These are phyloP conservation scores for Raddia distichophylla DNA, from an alignment of 176 grass and related monocot genomes.

Conservation along the genomic window DNA sequence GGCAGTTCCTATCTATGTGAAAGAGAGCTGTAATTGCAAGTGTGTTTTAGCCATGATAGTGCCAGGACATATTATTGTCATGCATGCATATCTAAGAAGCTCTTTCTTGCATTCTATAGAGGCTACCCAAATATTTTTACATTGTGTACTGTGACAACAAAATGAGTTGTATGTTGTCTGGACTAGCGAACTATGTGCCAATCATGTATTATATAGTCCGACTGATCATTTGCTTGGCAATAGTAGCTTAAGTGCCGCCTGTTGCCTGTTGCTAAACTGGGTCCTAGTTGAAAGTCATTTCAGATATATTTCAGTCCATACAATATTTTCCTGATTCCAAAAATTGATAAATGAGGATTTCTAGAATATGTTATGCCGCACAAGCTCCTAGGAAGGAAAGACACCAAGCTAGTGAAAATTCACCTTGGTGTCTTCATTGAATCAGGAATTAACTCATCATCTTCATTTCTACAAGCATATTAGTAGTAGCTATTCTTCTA, in stretches of 20 bases:
- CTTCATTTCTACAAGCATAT: not conserved
- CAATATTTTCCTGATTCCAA: not conserved
- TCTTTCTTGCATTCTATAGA: slow-evolving; percentile 10
- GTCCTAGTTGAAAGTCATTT: not conserved
- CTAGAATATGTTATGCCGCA: not conserved
- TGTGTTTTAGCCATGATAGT: slow-evolving; percentile 13
- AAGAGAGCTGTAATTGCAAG: not conserved
- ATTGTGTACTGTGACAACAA: not conserved
- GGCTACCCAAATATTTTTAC: not conserved
- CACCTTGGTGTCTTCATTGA: no score
- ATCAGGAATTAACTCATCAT: not conserved
- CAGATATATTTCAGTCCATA: not conserved
- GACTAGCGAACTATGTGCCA: no score
- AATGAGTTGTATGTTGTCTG: not conserved
- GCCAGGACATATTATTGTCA: not conserved
- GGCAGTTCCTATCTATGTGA: not conserved
- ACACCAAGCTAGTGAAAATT: not conserved
- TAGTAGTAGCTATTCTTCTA: not conserved
- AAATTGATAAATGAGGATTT: not conserved
- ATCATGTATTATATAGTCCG: no score
- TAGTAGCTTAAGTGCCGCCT: no score
- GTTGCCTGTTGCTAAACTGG: not conserved
- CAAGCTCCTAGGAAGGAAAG: not conserved
- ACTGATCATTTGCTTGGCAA: no score
- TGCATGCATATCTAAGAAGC: not conserved